These are phyloP conservation scores for Ophiosphaerella narmari DNA, from an alignment of 2,329 filamentous ascomycete species.

Conservation along the genomic window DNA sequence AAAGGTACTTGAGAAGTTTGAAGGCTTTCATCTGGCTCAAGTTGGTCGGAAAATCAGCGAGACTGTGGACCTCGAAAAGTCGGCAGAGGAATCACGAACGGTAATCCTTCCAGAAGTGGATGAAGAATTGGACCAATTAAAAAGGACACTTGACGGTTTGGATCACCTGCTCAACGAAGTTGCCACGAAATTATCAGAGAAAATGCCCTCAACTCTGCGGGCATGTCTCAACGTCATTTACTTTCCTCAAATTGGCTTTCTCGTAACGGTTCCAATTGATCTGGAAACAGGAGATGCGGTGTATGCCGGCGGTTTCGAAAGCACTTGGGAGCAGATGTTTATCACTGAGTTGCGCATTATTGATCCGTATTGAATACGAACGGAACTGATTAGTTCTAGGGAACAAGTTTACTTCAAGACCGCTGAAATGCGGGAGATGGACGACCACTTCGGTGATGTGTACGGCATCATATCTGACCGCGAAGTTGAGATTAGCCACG, in stretches of 20 bases:
- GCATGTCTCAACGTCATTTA: conserved; percentile 77
- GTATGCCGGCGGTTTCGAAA: conserved; percentile 65
- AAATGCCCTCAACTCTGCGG: conserved; percentile 64
- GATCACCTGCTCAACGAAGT: conserved; percentile 72
- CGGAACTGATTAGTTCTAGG: conserved; percentile 9
- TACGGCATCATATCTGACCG: conserved; percentile 86
- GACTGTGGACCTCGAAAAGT: conserved; percentile 77
- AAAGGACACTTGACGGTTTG: conserved; percentile 77
- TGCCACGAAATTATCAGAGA: conserved; percentile 64
- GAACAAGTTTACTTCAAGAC: conserved; percentile 86
- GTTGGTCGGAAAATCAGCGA: conserved; percentile 74
- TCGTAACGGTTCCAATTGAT: conserved; percentile 73
- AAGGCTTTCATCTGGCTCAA: conserved; percentile 62
- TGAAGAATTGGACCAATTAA: conserved; percentile 74
- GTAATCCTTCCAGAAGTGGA: conserved; percentile 76
- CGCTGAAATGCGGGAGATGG: conserved; percentile 76
- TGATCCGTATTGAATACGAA: too few relatives aligned
- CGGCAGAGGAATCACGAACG: conserved; percentile 70
- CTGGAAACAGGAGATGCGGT: conserved; percentile 61
- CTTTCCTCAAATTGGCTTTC: conserved; percentile 88
- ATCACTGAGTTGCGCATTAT: conserved; percentile 57
- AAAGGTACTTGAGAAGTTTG: conserved; percentile 64
- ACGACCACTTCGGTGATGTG: conserved; percentile 80
- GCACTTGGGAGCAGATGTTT: conserved; percentile 79
- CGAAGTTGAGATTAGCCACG: conserved; percentile 86